Base-by-base conservation (phyloP, 2,329 filamentous ascomycete species). In the Penicillium occitanis region DNA sequence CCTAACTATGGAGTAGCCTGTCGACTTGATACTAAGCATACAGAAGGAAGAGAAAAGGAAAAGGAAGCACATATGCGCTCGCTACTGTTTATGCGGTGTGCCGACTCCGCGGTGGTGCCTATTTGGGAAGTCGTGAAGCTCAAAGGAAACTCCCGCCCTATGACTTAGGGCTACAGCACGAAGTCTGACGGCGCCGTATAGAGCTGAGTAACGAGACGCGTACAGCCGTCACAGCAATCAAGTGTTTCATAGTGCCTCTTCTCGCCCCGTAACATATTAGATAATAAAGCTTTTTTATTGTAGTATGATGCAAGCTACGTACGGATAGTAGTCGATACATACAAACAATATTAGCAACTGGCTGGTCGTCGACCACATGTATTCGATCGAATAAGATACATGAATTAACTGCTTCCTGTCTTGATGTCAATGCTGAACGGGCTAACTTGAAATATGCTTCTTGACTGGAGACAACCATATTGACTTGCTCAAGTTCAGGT, bases 361-460 rank as follows among this genome's bases (percentile, higher is more conserved):
- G 17, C 50, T 22, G 37, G 11, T 22, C 25, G 13, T 63, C 48
- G 25, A 57, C 28, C 50, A n/a, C 8, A 33, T 8, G 25, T n/a
- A 46, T 44, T 28, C 14, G 22, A n/a, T 46, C 37, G 57, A 63
- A 63, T 66, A 66, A 63, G 53, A 66, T 66, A 66, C 61, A 66
- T 55, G 65, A 66, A 66, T 51, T 22, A 51, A 66, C 42, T 46
- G 33, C 35, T 55, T 64, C 28, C 42, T 46, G 25, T 13, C 30
- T 14, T 48, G 48, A 57, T 46, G 58, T 57, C 35, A 25, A 50
- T 61, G 60, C 60, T 61, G 50, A 33, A 35, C 40, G 25, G n/a
- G 50, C 37, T 55, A 63, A 55, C 61, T 55, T 63, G 50, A 14
- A 58, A 44, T 33, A 50, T 28, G 48, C 14, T 55, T 57, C 53